Conservation (phyloP, 1,284 basidiomycete species). For the Phenoliferia sp. region DNA sequence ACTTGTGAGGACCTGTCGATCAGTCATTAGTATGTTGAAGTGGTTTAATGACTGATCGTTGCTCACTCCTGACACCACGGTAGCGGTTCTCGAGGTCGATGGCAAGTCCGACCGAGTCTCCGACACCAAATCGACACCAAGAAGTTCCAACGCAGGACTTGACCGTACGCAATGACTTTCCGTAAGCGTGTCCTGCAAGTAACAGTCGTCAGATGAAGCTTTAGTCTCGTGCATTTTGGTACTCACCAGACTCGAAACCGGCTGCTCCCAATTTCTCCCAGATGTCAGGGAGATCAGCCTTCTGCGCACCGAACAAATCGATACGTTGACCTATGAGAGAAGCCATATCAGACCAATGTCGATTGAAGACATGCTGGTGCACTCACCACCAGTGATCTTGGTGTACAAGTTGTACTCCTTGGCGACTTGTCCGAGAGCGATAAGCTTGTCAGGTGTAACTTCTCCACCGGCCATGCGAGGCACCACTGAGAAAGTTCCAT, state of each 20-base stretch:
- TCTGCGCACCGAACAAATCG: conserved; percentile 68
- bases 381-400: conserved; percentile 55
- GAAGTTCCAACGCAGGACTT: conserved; percentile 57
- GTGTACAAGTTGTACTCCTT: conserved; percentile 67
- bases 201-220: conserved; percentile 64
- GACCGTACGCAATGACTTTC: conserved; percentile 56
- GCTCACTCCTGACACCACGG: conserved; percentile 51
- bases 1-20: conserved; percentile 58
- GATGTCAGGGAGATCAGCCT: conserved; percentile 68
- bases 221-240: background rate
- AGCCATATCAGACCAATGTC: background rate
- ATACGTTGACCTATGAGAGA: conserved; percentile 54
- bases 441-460: conserved; percentile 62
- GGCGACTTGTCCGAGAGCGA: conserved; percentile 63
- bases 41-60: background rate
- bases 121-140: conserved; percentile 71
- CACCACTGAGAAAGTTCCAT: conserved; percentile 68
- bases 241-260: conserved; percentile 51
- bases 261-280: conserved; percentile 64
- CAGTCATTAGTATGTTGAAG: background rate
- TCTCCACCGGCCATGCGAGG: conserved; percentile 66
- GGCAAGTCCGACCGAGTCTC: conserved; percentile 69
- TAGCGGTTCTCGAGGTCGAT: conserved; percentile 69
- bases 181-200: conserved; percentile 63
- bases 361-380: background rate